Evolutionary conservation across 345 rosid species (phyloP), one percentile per base, ranked within the genome.

Genomic region (Brassica nigra): DNA sequence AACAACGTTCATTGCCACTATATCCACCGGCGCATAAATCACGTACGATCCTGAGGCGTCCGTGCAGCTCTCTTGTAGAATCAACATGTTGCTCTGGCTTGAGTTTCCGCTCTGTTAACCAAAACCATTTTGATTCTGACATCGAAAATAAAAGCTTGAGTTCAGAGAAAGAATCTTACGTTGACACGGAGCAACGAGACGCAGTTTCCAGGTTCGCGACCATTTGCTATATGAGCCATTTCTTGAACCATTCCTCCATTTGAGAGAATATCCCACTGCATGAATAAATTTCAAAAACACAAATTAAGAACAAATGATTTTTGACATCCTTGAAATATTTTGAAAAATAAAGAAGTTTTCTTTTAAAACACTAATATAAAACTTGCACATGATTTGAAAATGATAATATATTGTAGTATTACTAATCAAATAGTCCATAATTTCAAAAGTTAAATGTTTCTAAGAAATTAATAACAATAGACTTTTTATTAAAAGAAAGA

Each of bases 171-270:
- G 31, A 68, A 47, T 58, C 95, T 85, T 86, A 96, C 99, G 33
- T 92, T 88, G 14, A 93, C 98, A 5, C 99, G 95, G 10, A 96
- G 91, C 55, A 96, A 82, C 0, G 99, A 96, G 75, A 96, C 97
- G 3, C 89, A 89, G 76, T 93, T 93, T 44, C 99, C 98, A 12
- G 97, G 97, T 44, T 93, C 94, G 0, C 88, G 92, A 16, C 99
- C 98, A 82, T 93, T 96, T 4, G 99, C 99, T 54, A 96, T 96
- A 77, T 96, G 97, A 73, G 99, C 90, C 97, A 96, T 92, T 85
- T 96, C 99, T 77, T 93, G 92, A 77, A 92, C 97, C 82, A 89
- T 85, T 9, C 98, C 99, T 42, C 97, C 98, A 82, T 96, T 96
- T 0, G 99, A 96, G 0, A 96, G 89, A 20, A 96, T 96, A 83